phyloP scores from a whole-genome alignment of 2,329 filamentous ascomycete genomes.

The Epichloe sp. region DNA sequence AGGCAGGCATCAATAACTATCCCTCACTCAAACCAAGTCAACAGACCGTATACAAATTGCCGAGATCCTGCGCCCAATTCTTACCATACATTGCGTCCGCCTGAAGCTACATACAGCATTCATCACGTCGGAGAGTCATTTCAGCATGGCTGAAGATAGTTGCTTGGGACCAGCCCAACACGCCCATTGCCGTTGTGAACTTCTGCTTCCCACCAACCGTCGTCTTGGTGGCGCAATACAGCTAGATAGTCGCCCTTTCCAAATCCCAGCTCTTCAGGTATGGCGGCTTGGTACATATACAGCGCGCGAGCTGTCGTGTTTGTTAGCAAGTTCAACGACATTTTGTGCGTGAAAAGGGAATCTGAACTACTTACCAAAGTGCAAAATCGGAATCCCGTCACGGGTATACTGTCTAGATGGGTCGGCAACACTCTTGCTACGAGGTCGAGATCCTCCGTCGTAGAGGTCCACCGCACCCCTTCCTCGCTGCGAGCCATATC shows the following conservation, averaged over 20 bases:
- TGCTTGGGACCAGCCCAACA: conserved; percentile 52
- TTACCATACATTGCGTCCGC: neutral
- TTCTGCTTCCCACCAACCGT: conserved; percentile 99
- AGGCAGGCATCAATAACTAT: neutral
- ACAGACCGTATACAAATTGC: conserved; percentile 1
- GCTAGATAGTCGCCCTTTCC: conserved; percentile 84
- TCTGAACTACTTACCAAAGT: conserved; percentile 64
- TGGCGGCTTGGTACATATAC: conserved; percentile 89
- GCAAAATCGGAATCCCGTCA: conserved; percentile 76
- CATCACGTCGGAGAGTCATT: neutral
- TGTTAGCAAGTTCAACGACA: neutral
- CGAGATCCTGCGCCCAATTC: neutral
- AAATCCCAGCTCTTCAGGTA: conserved; percentile 89
- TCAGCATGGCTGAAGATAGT: conserved; percentile 46
- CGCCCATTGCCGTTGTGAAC: conserved; percentile 55
- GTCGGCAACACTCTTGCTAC: conserved; percentile 81
- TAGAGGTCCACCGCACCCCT: conserved; percentile 43
- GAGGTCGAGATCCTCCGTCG: conserved; percentile 38
- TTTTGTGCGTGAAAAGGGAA: conserved; percentile 12
- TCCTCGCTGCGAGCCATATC: conserved; percentile 44
- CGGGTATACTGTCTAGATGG: conserved; percentile 67
- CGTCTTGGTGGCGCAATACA: conserved; percentile 81
- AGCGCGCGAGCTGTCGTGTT: conserved; percentile 64
- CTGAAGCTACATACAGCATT: conserved; percentile 1
- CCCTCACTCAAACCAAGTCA: neutral